Conservation (phyloP, 331 rosid species). For the Dryas integrifolia region DNA sequence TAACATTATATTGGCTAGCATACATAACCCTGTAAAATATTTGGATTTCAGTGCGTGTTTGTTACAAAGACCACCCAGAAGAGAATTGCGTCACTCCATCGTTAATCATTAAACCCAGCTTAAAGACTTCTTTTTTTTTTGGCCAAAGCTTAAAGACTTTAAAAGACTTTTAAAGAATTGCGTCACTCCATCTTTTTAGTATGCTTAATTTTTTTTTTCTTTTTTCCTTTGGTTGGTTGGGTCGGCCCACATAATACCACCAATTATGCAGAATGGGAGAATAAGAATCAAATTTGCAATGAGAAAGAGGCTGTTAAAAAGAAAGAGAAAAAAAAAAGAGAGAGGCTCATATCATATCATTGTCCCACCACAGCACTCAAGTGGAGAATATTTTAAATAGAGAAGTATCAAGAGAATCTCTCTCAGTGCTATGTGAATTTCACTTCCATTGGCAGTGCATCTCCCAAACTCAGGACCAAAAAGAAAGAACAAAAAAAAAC, state of each 20-base stretch:
- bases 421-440: conserved; percentile 15
- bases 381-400: conserved; percentile 18
- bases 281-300: conserved; percentile 15
- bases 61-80: background rate
- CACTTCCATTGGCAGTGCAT: conserved; percentile 4
- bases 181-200: background rate
- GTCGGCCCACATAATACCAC: background rate
- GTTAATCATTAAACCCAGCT: background rate
- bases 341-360: background rate
- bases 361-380: conserved; percentile 3
- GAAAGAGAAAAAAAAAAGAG: background rate
- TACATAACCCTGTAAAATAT: too few species aligned
- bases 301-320: background rate
- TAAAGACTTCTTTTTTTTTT: background rate
- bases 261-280: background rate
- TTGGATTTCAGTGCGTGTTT: too few species aligned
- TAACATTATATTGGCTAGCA: background rate
- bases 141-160: too few species aligned
- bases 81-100: background rate
- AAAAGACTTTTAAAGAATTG: background rate
- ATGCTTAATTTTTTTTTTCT: background rate
- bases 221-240: background rate
- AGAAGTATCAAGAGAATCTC: conserved; percentile 7
- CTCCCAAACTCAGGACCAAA: background rate
- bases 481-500: background rate